Conservation (phyloP, 208 protist genomes). For the Leishmania amazonensis region DNA sequence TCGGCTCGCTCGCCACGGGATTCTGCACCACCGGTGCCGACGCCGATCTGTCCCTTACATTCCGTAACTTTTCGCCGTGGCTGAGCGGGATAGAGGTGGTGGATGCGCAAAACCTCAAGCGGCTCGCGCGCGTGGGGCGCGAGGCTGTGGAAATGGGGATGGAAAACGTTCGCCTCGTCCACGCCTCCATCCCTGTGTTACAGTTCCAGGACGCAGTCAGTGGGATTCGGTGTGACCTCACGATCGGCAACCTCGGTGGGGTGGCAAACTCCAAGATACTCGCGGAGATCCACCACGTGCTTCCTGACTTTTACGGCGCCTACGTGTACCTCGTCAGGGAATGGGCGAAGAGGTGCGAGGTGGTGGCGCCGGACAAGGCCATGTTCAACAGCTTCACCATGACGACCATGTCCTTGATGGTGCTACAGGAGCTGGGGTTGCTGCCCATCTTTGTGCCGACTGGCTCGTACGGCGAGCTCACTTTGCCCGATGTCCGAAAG, state of each 20-base stretch:
- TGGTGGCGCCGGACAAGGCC: constrained; percentile 79
- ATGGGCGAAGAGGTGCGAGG: constrained; percentile 84
- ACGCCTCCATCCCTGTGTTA: constrained; percentile 84
- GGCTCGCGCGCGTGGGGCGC: constrained; percentile 74
- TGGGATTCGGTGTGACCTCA: constrained; percentile 83
- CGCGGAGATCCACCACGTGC: constrained; percentile 58
- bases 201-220: constrained; percentile 80
- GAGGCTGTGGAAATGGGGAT: constrained; percentile 80
- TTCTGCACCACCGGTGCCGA: constrained; percentile 84
- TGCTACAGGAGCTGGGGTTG: constrained; percentile 88
- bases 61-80: constrained; percentile 89
- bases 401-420: constrained; percentile 90
- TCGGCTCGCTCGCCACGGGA: constrained; percentile 84
- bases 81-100: constrained; percentile 61
- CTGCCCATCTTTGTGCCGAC: constrained; percentile 79
- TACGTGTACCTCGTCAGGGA: constrained; percentile 90
- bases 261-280: constrained; percentile 89
- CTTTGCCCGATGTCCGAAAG: constrained; percentile 53
- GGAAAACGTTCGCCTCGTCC: constrained; percentile 78
- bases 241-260: constrained; percentile 88
- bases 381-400: constrained; percentile 92
- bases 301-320: constrained; percentile 84
- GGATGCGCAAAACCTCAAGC: constrained; percentile 70
- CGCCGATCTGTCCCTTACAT: constrained; percentile 86
- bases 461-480: constrained; percentile 78